Base-by-base conservation (phyloP, 1,284 basidiomycete genomes). In the Ceratobasidium theobromae region DNA sequence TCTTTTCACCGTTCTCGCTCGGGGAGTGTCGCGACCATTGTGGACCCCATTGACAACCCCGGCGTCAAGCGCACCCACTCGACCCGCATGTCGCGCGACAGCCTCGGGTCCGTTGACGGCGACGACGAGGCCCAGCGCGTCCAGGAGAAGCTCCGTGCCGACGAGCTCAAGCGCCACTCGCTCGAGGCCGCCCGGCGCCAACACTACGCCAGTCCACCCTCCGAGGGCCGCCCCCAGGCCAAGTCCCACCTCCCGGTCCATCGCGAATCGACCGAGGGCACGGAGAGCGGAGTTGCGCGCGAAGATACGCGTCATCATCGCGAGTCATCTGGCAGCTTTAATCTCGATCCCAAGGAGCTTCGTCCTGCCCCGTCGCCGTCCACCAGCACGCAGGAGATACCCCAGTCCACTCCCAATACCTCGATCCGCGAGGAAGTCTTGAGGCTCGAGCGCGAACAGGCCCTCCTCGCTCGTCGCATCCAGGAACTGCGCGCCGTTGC, bases 401-500 rank as follows among this genome's bases (percentile, higher is more conserved):
- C 43, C 18, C 43, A 9, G 8, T 6, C 32, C 8, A 53, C 48
- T 3, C 32, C 48, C n/a, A 18, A 23, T 8, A 33, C 25, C 3
- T 64, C 49, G 3, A 18, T 53, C 12, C 32, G 35, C 12, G 60
- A 64, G 18, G 48, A 64, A 14, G 25, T 52, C 12, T 35, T 64
- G 14, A 64, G 43, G 35, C 60, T 64, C 18, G 60, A 64, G 28
- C 48, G 48, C 23, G 62, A 65, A 35, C 51, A 65, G 21, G 62
- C 62, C 8, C 27, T 38, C 18, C 23, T 65, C 16, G 40, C 51
- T 25, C 51, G 62, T 35, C 62, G 62, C 16, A 43, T 65, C 16
- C 62, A 65, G 27, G 62, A 65, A 21, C 41, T 65, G 9, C 62
- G 51, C 8, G 51, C 51, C n/a, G 62, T n/a, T 43, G 40, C 40